Base-by-base conservation (phyloP, 179 eudicot species). In the Beta corolliflora region DNA sequence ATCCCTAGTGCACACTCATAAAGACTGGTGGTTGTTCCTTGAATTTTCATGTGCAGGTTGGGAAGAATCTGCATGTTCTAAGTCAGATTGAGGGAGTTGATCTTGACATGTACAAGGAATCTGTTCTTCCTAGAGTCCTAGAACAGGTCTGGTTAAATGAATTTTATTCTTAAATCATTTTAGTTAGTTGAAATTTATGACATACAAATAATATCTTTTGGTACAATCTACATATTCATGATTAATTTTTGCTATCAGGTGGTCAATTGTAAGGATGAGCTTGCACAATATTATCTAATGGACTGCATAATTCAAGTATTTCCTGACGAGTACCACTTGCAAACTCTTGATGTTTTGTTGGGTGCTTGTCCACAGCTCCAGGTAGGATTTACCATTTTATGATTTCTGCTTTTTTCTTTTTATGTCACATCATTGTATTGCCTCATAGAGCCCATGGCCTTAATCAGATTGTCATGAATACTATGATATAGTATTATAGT, bases 81-180 rank as follows among this genome's bases (percentile, higher is more conserved):
- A 90, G 99, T 87, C 99, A 95, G 88, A 94, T 95, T 85, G 99
- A 95, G 87, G 99, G 98, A 85, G 92, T 95, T 80, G 97, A 94
- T 84, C 98, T 95, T 87, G 97, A 94, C 76, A 87, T 94, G 90
- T 96, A 94, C 88, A 91, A 86, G 87, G 98, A 94, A 54, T 89
- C 92, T 58, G 99, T 96, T 83, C 98, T 96, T 82, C 99, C 99
- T 74, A 89, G 99, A 86, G 88, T 96, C 73, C 81, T 96, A 86
- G 99, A 95, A 84, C 97, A 95, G 99, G 99, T 95, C 44, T 81
- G 82, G 52, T 79, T 53, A 1, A 60, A 19, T 46, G 52, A 36
- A 25, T 36, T 3, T 1, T 56, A 31, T 18, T 54, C 67, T 29
- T n/a, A 3, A 31, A 4, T 13, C 52, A 18, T 46, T 16, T 13